These are phyloP conservation scores for Talaromyces albobiverticillius DNA, from an alignment of 2,329 filamentous ascomycete genomes.

Conservation along the genomic window DNA sequence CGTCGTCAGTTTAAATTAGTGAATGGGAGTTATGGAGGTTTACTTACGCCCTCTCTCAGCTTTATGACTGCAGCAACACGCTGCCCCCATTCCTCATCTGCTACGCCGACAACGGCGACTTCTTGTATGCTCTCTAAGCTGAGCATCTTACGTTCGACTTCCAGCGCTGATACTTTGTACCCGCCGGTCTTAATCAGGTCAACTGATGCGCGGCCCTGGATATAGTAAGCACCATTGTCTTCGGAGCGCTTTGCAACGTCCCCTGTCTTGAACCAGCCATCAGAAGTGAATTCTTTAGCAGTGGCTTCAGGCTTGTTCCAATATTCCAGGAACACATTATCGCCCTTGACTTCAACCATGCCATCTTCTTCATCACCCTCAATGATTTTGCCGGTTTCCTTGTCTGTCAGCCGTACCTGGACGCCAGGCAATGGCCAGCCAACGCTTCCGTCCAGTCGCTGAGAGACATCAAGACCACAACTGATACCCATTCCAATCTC, in stretches of 20 bases:
- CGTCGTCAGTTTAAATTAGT: neutral
- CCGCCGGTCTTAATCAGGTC: slow-evolving; percentile 57
- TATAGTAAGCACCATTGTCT: slow-evolving; percentile 46
- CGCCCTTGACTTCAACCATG: slow-evolving; percentile 43
- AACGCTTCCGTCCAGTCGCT: slow-evolving; percentile 47
- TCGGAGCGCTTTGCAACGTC: slow-evolving; percentile 40
- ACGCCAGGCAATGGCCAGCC: slow-evolving; percentile 49
- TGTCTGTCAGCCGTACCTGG: slow-evolving; percentile 45
- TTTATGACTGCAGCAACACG: slow-evolving; percentile 54
- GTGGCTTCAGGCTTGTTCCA: slow-evolving; percentile 43
- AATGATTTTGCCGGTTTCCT: slow-evolving; percentile 33
- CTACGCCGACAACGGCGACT: slow-evolving; percentile 53
- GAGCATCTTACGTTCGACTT: slow-evolving; percentile 54
- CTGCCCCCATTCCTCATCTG: slow-evolving; percentile 54
- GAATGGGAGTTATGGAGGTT: neutral
- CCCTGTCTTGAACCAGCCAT: slow-evolving; percentile 51
- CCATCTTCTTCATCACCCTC: slow-evolving; percentile 35
- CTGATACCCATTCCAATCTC: slow-evolving; percentile 51
- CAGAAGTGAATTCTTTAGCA: slow-evolving; percentile 43
- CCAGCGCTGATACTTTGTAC: slow-evolving; percentile 55
- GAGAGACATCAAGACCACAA: slow-evolving; percentile 39
- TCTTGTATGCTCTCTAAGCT: slow-evolving; percentile 49
- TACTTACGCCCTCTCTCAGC: slow-evolving; percentile 33
- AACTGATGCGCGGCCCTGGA: slow-evolving; percentile 51
- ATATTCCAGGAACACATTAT: slow-evolving; percentile 40